A percentile compares a stretch with the other conserved stretches of the same genome.
Evolutionary conservation across 2,329 filamentous ascomycete species (phyloP).

Genomic region (Diaporthe sp.): DNA sequence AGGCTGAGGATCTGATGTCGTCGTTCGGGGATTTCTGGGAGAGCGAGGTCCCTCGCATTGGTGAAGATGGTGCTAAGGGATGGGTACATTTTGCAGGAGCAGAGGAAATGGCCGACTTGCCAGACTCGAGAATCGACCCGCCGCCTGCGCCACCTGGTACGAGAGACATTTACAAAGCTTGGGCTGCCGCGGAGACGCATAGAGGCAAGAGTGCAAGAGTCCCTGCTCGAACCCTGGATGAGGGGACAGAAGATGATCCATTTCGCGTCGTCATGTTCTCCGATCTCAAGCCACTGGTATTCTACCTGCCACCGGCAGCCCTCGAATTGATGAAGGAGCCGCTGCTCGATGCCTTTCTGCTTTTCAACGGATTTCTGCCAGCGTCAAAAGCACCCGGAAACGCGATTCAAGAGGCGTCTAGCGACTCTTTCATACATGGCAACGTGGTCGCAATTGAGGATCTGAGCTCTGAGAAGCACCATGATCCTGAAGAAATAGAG

Average conservation of each 20-base stretch:
- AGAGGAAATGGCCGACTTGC: slow-evolving; percentile 53
- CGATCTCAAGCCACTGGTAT: slow-evolving; percentile 77
- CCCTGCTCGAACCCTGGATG: slow-evolving; percentile 82
- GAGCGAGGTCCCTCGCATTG: slow-evolving; percentile 81
- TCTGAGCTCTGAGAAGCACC: background rate
- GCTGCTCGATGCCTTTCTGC: slow-evolving; percentile 78
- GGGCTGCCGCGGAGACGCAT: slow-evolving; percentile 67
- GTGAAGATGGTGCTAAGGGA: slow-evolving; percentile 78
- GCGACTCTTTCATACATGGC: slow-evolving; percentile 65
- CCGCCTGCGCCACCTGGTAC: slow-evolving; percentile 45
- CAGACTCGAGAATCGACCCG: slow-evolving; percentile 51
- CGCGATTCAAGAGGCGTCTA: slow-evolving; percentile 52
- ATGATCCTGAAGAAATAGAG: slow-evolving; percentile 22
- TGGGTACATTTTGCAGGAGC: slow-evolving; percentile 71
- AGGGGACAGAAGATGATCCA: slow-evolving; percentile 82
- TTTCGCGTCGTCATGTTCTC: slow-evolving; percentile 85
- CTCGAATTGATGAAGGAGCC: slow-evolving; percentile 53
- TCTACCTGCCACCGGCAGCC: slow-evolving; percentile 58
- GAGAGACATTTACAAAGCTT: slow-evolving; percentile 62
- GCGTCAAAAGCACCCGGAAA: slow-evolving; percentile 44
- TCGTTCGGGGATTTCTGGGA: slow-evolving; percentile 87
- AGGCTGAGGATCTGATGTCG: slow-evolving; percentile 43
- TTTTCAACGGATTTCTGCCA: slow-evolving; percentile 76
- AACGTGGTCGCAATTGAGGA: slow-evolving; percentile 47
- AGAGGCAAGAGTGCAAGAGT: slow-evolving; percentile 62